phyloP scores from a whole-genome alignment of 1,284 basidiomycete species.

The Sphaerobolus stellatus region DNA sequence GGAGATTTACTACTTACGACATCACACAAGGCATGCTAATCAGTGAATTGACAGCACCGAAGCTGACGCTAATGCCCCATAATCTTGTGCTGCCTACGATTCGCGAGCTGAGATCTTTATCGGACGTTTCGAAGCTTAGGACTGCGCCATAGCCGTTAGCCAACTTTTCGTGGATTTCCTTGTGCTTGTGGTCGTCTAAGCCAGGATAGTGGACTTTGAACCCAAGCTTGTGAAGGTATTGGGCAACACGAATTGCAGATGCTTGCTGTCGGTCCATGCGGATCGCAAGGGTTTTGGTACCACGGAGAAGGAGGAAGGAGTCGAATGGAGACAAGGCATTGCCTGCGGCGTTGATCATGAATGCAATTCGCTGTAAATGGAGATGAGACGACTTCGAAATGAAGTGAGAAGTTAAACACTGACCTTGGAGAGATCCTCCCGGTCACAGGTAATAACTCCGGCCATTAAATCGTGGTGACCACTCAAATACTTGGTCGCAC shows the following conservation, averaged over 20 bases:
- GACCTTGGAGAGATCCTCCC: constrained; percentile 88
- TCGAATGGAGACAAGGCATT: constrained; percentile 95
- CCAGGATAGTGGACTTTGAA: constrained; percentile 97
- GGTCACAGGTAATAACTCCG: constrained; percentile 88
- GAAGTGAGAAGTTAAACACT: constrained; percentile 11
- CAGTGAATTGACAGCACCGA: constrained; percentile 96
- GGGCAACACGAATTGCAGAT: constrained; percentile 81
- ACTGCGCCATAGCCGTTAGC: constrained; percentile 93
- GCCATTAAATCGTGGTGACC: constrained; percentile 99
- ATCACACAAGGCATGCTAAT: constrained; percentile 99
- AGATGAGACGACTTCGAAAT: constrained; percentile 23
- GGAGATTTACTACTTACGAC: constrained; percentile 70
- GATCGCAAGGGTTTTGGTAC: constrained; percentile 95
- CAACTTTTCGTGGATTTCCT: constrained; percentile 85
- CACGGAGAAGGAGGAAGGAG: constrained; percentile 93
- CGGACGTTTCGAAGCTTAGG: constrained; percentile 91
- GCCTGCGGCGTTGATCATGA: constrained; percentile 96
- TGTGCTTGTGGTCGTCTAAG: constrained; percentile 78
- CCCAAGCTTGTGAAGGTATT: constrained; percentile 83
- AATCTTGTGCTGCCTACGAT: constrained; percentile 91
- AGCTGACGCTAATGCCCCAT: constrained; percentile 98
- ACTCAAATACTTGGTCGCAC: constrained; percentile 95
- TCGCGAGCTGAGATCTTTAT: constrained; percentile 87
- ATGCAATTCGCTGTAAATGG: constrained; percentile 71
- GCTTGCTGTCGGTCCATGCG: constrained; percentile 95